phyloP scores from a whole-genome alignment of 768 basidiomycete genomes.

The Sporobolomyces phaffii region DNA sequence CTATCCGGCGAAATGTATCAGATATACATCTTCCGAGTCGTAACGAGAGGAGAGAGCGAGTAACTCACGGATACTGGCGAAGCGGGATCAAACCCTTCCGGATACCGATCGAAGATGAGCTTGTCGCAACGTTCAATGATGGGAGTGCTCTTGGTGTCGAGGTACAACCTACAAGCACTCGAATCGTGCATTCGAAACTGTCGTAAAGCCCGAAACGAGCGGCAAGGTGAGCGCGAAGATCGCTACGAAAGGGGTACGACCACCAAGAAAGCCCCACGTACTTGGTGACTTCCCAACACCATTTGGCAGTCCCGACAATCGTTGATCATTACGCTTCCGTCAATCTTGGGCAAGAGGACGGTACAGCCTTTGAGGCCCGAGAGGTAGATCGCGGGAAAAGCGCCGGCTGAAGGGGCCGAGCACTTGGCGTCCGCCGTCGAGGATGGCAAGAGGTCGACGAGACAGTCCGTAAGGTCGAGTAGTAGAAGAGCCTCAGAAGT shows the following conservation, averaged over 20 bases:
- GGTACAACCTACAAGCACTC: conserved; percentile 58
- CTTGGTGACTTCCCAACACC: conserved; percentile 76
- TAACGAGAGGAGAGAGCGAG: too few species aligned
- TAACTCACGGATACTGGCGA: too few species aligned
- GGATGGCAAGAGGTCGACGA: conserved; percentile 55
- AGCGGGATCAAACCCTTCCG: conserved; percentile 40
- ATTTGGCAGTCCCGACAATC: conserved; percentile 60
- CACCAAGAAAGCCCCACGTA: too few species aligned
- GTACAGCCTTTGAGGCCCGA: conserved; percentile 59
- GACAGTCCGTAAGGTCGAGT: conserved; percentile 60
- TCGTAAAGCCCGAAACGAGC: not conserved
- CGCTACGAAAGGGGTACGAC: too few species aligned
- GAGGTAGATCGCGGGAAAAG: conserved; percentile 57
- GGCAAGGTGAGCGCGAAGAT: not conserved
- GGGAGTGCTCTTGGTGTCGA: conserved; percentile 64
- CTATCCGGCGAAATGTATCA: too few species aligned
- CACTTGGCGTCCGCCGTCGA: too few species aligned
- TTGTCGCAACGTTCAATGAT: conserved; percentile 68
- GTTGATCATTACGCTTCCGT: conserved; percentile 69
- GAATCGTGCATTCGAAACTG: conserved; percentile 88
- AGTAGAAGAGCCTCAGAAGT: conserved; percentile 55
- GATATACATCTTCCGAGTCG: too few species aligned
- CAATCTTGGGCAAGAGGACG: conserved; percentile 59
- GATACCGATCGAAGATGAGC: conserved; percentile 64
- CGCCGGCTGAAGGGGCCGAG: too few species aligned